A percentile compares a stretch with the other conserved stretches of the same genome.
Evolutionary conservation across 768 basidiomycete species (phyloP).

Genomic region (Termitomyces sp.): DNA sequence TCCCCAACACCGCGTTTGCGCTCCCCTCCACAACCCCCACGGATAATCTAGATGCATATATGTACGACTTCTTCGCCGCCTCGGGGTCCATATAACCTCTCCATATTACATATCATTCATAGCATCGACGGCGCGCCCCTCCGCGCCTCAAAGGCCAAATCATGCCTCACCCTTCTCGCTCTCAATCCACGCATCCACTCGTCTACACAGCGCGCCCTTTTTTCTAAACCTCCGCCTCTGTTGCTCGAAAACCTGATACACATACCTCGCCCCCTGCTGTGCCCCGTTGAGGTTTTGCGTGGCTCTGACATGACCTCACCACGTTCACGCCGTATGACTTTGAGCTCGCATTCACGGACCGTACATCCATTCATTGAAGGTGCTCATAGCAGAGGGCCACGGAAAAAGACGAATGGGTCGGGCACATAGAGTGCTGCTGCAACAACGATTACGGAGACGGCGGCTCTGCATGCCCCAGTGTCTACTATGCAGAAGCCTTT

Average conservation of each 20-base stretch:
- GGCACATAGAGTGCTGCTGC: conserved; percentile 32
- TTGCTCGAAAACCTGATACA: conserved; percentile 46
- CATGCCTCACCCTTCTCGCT: conserved; percentile 70
- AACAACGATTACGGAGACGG: conserved; percentile 61
- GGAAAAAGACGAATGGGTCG: conserved; percentile 26
- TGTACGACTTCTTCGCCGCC: conserved; percentile 55
- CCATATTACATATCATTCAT: conserved; percentile 81
- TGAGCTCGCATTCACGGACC: conserved; percentile 68
- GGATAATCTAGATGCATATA: conserved; percentile 63
- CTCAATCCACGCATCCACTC: conserved; percentile 76
- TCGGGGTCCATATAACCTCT: conserved; percentile 29
- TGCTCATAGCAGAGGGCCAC: conserved; percentile 39
- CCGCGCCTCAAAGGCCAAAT: conserved; percentile 58
- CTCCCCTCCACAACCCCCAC: conserved; percentile 37
- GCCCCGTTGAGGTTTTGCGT: conserved; percentile 53
- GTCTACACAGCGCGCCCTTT: conserved; percentile 75
- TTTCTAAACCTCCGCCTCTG: conserved; percentile 71
- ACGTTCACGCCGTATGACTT: conserved; percentile 80
- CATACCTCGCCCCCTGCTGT: conserved; percentile 9
- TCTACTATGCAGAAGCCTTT: conserved; percentile 87
- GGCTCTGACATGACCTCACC: conserved; percentile 89
- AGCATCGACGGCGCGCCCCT: conserved; percentile 81
- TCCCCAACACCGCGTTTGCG: conserved; percentile 33
- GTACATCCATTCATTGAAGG: conserved; percentile 59
- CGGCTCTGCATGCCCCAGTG: conserved; percentile 76